These are phyloP conservation scores for Paracorniculantispora psalliotae DNA, from an alignment of 2,329 filamentous ascomycete genomes.

Conservation along the genomic window DNA sequence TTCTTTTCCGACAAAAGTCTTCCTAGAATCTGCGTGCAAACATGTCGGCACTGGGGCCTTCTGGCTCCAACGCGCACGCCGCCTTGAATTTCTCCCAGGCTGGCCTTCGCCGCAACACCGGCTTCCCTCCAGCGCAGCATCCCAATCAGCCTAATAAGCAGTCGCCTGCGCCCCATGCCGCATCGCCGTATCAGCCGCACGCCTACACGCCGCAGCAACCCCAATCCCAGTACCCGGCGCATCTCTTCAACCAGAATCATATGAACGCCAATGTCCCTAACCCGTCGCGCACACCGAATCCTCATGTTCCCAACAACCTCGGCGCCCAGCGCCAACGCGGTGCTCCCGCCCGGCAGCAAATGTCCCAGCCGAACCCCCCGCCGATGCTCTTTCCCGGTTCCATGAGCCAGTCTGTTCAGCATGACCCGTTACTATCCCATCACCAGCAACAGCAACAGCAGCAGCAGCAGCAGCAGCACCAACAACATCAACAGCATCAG, in stretches of 20 bases:
- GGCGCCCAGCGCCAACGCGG: conserved; percentile 39
- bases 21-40: conserved; percentile 4
- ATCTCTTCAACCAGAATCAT: conserved; percentile 46
- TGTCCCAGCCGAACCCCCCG: conserved; percentile 32
- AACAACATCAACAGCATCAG: conserved; percentile 27
- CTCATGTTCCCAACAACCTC: conserved; percentile 45
- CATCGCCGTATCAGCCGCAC: conserved; percentile 51
- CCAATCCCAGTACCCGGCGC: conserved; percentile 44
- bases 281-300: conserved; percentile 39
- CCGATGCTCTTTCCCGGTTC: conserved; percentile 34
- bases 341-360: conserved; percentile 41
- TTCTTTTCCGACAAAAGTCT: not conserved
- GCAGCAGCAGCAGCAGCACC: conserved; percentile 21
- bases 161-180: conserved; percentile 49
- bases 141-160: conserved; percentile 50
- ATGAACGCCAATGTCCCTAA: conserved; percentile 45
- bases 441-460: conserved; percentile 33
- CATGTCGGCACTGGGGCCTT: conserved; percentile 48
- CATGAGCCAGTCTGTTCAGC: conserved; percentile 38
- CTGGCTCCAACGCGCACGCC: conserved; percentile 47
- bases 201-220: conserved; percentile 50
- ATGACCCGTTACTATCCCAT: conserved; percentile 40
- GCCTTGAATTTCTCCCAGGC: conserved; percentile 50
- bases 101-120: conserved; percentile 40
- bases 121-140: conserved; percentile 43